Conservation (phyloP, 1,284 basidiomycete genomes). For the Ceratobasidium sp. region DNA sequence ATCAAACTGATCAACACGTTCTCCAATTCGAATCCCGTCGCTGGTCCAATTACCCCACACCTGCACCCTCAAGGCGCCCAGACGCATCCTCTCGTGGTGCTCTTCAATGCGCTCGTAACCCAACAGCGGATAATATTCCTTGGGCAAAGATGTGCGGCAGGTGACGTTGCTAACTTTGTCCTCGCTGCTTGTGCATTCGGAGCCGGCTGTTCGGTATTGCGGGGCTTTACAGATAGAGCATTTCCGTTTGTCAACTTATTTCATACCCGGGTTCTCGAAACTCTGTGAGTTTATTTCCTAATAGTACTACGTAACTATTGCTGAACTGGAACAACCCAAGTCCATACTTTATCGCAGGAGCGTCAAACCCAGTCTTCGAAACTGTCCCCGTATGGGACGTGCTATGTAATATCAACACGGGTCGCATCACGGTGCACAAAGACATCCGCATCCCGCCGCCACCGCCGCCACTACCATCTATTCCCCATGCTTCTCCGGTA, state of each 20-base stretch:
- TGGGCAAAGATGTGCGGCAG: slow-evolving; percentile 87
- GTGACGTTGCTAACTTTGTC: slow-evolving; percentile 89
- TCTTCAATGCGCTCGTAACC: slow-evolving; percentile 95
- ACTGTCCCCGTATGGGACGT: slow-evolving; percentile 88
- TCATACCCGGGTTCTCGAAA: slow-evolving; percentile 30
- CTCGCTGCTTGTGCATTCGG: slow-evolving; percentile 93
- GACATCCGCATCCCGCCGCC: slow-evolving; percentile 72
- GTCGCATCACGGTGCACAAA: slow-evolving; percentile 86
- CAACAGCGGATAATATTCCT: slow-evolving; percentile 95
- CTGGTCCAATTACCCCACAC: slow-evolving; percentile 88
- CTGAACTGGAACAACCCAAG: slow-evolving; percentile 58
- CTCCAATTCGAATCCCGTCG: slow-evolving; percentile 69
- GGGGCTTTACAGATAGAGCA: slow-evolving; percentile 87
- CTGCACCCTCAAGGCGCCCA: slow-evolving; percentile 90
- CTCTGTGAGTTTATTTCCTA: not conserved
- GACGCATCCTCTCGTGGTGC: slow-evolving; percentile 92
- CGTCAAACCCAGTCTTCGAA: slow-evolving; percentile 97
- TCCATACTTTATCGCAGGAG: slow-evolving; percentile 93
- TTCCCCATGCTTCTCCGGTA: slow-evolving; percentile 25
- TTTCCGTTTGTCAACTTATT: slow-evolving; percentile 79
- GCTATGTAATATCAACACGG: slow-evolving; percentile 88
- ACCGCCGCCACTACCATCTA: slow-evolving; percentile 55
- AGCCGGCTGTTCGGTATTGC: slow-evolving; percentile 84
- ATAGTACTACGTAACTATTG: not conserved
- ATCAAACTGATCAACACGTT: slow-evolving; percentile 92